A percentile compares a stretch with the other conserved stretches of the same genome.
Evolutionary conservation across 257 asterid species (phyloP).

Genomic region (Rubia yunnanensis): DNA sequence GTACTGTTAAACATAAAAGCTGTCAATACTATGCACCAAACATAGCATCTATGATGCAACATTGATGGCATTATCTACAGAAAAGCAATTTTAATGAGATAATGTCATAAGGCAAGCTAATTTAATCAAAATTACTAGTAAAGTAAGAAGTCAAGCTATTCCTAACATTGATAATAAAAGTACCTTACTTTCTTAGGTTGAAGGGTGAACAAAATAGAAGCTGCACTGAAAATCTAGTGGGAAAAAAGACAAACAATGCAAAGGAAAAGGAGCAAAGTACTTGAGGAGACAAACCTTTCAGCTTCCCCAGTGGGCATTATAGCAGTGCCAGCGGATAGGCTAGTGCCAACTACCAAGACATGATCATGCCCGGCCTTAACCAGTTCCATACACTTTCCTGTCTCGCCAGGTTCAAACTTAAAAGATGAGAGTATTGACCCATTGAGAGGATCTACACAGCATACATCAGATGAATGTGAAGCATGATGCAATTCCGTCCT

Average conservation of each 20-base stretch:
- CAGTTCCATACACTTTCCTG: constrained; percentile 93
- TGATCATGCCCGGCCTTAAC: constrained; percentile 67
- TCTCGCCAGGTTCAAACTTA: constrained; percentile 87
- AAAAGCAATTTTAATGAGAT: neutral
- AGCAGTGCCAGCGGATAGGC: constrained; percentile 83
- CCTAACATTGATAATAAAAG: neutral
- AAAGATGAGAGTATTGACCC: constrained; percentile 71
- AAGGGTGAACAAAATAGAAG: neutral
- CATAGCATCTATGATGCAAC: neutral
- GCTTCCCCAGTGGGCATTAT: constrained; percentile 99
- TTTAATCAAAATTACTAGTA: neutral
- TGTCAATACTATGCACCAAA: constrained; percentile 1
- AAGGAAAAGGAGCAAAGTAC: neutral
- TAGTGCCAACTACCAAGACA: constrained; percentile 88
- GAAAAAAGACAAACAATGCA: constrained; percentile 2
- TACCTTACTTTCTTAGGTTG: neutral
- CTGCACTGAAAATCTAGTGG: neutral
- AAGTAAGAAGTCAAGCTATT: neutral
- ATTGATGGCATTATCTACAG: neutral
- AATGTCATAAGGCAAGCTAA: neutral
- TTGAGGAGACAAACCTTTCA: constrained; percentile 51
- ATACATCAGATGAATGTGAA: constrained; percentile 74
- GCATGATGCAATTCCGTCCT: constrained; percentile 74
- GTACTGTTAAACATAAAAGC: constrained; percentile 42
- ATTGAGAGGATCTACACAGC: constrained; percentile 88